A percentile compares a stretch with the other conserved stretches of the same genome.
phyloP scores from a whole-genome alignment of 768 basidiomycete species.

The Tylopilus intermedius region DNA sequence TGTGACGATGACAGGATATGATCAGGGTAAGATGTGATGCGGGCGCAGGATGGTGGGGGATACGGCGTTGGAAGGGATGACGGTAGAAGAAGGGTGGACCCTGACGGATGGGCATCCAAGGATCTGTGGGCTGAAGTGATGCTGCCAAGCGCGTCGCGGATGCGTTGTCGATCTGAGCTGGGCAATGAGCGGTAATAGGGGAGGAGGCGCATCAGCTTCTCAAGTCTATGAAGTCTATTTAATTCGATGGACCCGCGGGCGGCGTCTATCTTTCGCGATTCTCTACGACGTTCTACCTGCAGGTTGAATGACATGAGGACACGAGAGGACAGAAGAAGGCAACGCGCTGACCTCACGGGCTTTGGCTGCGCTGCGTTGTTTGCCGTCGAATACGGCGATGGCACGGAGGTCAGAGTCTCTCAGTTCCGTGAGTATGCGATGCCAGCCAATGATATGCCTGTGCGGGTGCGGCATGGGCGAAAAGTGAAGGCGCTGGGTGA shows the following conservation, averaged over 20 bases:
- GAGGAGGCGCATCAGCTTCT: slow-evolving; percentile 38
- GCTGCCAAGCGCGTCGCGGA: slow-evolving; percentile 23
- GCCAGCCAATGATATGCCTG: slow-evolving; percentile 78
- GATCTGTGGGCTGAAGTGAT: slow-evolving; percentile 8
- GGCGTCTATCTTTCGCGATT: slow-evolving; percentile 42
- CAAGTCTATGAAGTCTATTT: slow-evolving; percentile 52
- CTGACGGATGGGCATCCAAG: slow-evolving; percentile 15
- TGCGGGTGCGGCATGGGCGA: slow-evolving; percentile 56
- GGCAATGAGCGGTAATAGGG: slow-evolving; percentile 35
- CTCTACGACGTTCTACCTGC: slow-evolving; percentile 54
- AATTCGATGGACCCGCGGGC: slow-evolving; percentile 56
- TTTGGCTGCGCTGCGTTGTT: slow-evolving; percentile 62
- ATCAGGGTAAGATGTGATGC: slow-evolving; percentile 8
- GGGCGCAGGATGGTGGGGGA: slow-evolving; percentile 1
- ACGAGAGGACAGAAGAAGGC: not conserved
- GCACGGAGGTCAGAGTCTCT: slow-evolving; percentile 50
- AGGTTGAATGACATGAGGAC: slow-evolving; percentile 2
- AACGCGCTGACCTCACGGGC: slow-evolving; percentile 53
- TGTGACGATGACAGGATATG: not conserved
- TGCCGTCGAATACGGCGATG: slow-evolving; percentile 80
- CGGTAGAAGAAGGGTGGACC: slow-evolving; percentile 11
- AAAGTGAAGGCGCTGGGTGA: slow-evolving; percentile 80
- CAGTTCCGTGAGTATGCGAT: slow-evolving; percentile 61
- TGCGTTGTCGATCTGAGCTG: slow-evolving; percentile 24
- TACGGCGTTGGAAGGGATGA: slow-evolving; percentile 1